Conservation (phyloP, 805 yeast species). For the Brettanomyces custersianus region DNA sequence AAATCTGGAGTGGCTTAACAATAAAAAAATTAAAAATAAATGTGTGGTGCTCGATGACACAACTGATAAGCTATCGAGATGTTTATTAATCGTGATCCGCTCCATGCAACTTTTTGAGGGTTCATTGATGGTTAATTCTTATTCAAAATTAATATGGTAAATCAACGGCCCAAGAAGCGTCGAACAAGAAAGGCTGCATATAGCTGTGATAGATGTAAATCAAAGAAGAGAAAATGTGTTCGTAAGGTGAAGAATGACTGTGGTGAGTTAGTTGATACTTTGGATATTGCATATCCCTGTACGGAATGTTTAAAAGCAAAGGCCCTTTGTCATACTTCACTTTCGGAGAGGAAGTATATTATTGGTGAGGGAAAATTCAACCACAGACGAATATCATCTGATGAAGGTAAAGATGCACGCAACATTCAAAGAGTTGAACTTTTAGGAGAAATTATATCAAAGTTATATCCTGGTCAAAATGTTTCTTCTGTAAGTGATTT, state of each 20-base stretch:
- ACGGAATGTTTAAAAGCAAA: slow-evolving; percentile 6
- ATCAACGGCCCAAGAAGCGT: background rate
- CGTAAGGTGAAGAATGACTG: background rate
- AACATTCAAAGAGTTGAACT: too few relatives aligned
- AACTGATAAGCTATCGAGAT: too few relatives aligned
- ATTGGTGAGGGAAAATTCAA: slow-evolving; percentile 1
- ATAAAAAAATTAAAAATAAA: too few relatives aligned
- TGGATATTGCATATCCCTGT: slow-evolving; percentile 6
- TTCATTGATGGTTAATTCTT: too few relatives aligned
- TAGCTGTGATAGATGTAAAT: slow-evolving; percentile 8
- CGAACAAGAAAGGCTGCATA: slow-evolving; percentile 5
- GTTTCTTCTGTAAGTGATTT: background rate
- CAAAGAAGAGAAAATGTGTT: slow-evolving; percentile 7
- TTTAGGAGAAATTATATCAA: background rate
- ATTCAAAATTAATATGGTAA: too few relatives aligned
- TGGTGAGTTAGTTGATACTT: slow-evolving; percentile 1
- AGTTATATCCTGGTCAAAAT: background rate
- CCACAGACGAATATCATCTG: too few relatives aligned
- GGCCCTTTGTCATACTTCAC: slow-evolving; percentile 5
- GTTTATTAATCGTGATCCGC: too few relatives aligned
- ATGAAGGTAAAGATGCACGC: background rate
- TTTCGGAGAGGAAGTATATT: slow-evolving; percentile 4
- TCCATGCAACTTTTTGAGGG: too few relatives aligned
- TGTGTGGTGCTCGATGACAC: too few relatives aligned
- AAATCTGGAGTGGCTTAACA: too few relatives aligned